A percentile compares a stretch with the other conserved stretches of the same genome.
Conservation (phyloP, 148 eudicot species). For the Cornus kousa region DNA sequence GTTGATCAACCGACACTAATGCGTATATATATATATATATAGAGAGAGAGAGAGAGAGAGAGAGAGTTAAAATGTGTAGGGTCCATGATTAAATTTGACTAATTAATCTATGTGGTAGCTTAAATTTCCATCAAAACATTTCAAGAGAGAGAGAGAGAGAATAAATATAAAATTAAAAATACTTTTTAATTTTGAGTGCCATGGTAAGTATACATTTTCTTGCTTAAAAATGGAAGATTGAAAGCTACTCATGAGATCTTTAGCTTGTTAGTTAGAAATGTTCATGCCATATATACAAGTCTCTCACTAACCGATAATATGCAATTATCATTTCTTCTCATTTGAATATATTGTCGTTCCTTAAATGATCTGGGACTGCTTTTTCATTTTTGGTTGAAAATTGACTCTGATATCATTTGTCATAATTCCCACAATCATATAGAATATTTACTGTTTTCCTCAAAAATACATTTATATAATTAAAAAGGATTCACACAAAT, state of each 20-base stretch:
- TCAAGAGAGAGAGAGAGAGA: not conserved
- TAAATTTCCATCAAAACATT: not conserved
- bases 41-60: too few species aligned
- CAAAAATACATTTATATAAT: too few species aligned
- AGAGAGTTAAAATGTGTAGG: not conserved
- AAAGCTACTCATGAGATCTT: not conserved
- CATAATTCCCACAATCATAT: too few species aligned
- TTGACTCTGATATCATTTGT: too few species aligned
- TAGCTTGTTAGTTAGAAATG: constrained; percentile 16
- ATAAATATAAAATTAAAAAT: too few species aligned
- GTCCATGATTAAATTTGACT: not conserved
- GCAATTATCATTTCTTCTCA: not conserved
- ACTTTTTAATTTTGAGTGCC: constrained; percentile 1
- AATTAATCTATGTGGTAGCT: not conserved
- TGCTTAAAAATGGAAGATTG: constrained; percentile 6
- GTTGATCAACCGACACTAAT: not conserved
- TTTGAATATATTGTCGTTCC: too few species aligned
- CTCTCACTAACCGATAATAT: not conserved
- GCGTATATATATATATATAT: too few species aligned
- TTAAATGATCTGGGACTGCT: too few species aligned
- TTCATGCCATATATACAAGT: not conserved
- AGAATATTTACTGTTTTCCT: too few species aligned
- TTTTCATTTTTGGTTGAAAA: too few species aligned
- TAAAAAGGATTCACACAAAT: too few species aligned
- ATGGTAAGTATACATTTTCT: constrained; percentile 4